Evolutionary conservation across 352 stramenopile species (phyloP).

Genomic region (Stephanocyclus meneghinianus): DNA sequence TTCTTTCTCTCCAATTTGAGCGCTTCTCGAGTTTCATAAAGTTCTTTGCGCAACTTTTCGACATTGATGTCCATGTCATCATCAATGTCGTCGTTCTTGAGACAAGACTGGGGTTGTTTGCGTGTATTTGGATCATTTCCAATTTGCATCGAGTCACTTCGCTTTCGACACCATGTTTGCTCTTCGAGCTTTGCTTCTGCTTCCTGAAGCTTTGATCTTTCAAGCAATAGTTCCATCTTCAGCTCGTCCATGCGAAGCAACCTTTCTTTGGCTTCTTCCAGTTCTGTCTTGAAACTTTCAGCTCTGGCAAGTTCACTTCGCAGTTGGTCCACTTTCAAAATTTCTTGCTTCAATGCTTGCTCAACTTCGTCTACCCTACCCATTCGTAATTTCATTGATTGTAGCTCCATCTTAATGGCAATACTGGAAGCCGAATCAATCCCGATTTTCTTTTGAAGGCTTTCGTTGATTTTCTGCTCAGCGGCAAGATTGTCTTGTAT

Average conservation of each 20-base stretch:
- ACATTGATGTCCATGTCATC: constrained; percentile 19
- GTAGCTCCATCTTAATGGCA: constrained; percentile 26
- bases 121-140: background rate
- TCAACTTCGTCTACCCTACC: constrained; percentile 18
- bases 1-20: constrained; percentile 36
- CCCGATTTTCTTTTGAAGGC: constrained; percentile 27
- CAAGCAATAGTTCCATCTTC: constrained; percentile 5
- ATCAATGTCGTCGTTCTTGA: constrained; percentile 8
- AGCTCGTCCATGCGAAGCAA: constrained; percentile 9
- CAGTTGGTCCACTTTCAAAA: constrained; percentile 4
- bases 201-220: constrained; percentile 5
- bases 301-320: constrained; percentile 8
- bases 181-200: constrained; percentile 3
- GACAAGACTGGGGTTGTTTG: background rate
- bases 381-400: constrained; percentile 24
- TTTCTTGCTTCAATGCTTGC: constrained; percentile 24
- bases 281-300: constrained; percentile 20
- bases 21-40: constrained; percentile 29
- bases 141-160: background rate
- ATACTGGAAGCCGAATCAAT: constrained; percentile 24
- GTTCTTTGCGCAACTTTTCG: constrained; percentile 22
- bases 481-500: background rate
- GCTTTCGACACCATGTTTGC: background rate
- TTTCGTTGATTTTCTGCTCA: constrained; percentile 10
- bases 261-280: constrained; percentile 23